Base-by-base conservation (phyloP, 1,139 yeast species). In the Zygosaccharomyces sapae region DNA sequence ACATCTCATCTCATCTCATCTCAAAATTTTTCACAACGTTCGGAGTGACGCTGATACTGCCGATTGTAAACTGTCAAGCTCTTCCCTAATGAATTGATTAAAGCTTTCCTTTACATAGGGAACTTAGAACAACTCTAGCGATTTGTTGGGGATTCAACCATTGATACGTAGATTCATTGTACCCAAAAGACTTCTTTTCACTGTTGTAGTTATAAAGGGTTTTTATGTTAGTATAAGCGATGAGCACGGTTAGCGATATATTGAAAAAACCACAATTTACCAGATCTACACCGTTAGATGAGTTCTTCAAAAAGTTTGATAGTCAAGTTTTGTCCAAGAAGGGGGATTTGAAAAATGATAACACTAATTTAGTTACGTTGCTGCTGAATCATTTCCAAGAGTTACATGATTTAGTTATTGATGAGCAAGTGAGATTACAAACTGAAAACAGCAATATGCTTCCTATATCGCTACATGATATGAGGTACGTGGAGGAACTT, bases 401-500 rank as follows among this genome's bases (percentile, higher is more conserved):
- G 19, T 43, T 54, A 31, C 49, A 51, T 39, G 31, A 4, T 4
- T 44, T 49, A 22, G 45, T 53, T 2, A n/a, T 43, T 35, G 46
- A 43, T 12, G 49, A 34, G 41, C 54, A 40, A 33, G 29, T 29
- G 8, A 38, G 8, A 4, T 20, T 16, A 16, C 43, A 36, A 8
- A 1, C 44, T 39, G 33, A 46, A 35, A 38, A 55, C 46, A 56
- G 41, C 63, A 71, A 43, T 61, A 62, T 86, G 44, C 76, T 90
- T 16, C 72, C 84, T 5, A 83, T 90, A 12, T 86, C 97, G 0
- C 70, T 90, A 8, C 90, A 87, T 59, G 97, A 90, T 62, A 80
- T 90, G 72, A 83, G 81, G 61, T 76, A 80, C 2, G 78, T 90
- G 51, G 83, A 86, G 43, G 77, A 75, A 27, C 61, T 90, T 41